A percentile compares a stretch with the other conserved stretches of the same genome.
Evolutionary conservation across 371 early-diverging fungal genomes (phyloP).

Genomic region (Neoconidiobolus thromboides): DNA sequence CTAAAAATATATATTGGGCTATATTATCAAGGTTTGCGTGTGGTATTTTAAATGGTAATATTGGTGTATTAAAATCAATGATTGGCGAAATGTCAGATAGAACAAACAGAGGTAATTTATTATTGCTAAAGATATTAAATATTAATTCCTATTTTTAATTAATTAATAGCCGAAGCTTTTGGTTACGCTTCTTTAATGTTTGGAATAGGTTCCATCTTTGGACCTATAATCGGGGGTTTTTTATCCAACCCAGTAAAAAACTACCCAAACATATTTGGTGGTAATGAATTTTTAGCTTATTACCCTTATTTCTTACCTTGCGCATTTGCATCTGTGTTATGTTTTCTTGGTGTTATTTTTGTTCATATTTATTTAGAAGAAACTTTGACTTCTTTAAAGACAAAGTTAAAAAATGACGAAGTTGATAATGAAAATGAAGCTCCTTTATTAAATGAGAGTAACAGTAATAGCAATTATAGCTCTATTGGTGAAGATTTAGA

Average conservation of each 20-base stretch:
- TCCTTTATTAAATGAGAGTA: too few species aligned
- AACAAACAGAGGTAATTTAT: constrained; percentile 37
- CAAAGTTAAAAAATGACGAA: background rate
- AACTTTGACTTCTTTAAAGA: constrained; percentile 14
- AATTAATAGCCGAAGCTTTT: constrained; percentile 4
- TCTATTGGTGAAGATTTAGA: background rate
- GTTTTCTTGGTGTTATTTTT: constrained; percentile 34
- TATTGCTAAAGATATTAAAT: background rate
- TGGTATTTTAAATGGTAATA: constrained; percentile 63
- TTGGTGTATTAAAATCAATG: constrained; percentile 65
- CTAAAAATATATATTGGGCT: constrained; percentile 41
- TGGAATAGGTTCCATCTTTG: constrained; percentile 15
- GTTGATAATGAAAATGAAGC: background rate
- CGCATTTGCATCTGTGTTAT: constrained; percentile 35
- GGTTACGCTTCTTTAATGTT: constrained; percentile 4
- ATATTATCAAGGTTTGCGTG: constrained; percentile 37
- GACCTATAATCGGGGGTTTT: constrained; percentile 62
- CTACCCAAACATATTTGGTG: constrained; percentile 46
- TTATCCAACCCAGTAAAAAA: constrained; percentile 49
- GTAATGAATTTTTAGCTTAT: constrained; percentile 29
- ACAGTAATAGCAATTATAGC: too few species aligned
- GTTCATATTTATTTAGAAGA: constrained; percentile 56
- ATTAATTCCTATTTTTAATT: background rate
- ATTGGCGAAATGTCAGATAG: constrained; percentile 65
- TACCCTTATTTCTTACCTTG: constrained; percentile 80